A percentile compares a stretch with the other conserved stretches of the same genome.
Evolutionary conservation across 768 basidiomycete genomes (phyloP).

Genomic region (Naganishia onofrii): DNA sequence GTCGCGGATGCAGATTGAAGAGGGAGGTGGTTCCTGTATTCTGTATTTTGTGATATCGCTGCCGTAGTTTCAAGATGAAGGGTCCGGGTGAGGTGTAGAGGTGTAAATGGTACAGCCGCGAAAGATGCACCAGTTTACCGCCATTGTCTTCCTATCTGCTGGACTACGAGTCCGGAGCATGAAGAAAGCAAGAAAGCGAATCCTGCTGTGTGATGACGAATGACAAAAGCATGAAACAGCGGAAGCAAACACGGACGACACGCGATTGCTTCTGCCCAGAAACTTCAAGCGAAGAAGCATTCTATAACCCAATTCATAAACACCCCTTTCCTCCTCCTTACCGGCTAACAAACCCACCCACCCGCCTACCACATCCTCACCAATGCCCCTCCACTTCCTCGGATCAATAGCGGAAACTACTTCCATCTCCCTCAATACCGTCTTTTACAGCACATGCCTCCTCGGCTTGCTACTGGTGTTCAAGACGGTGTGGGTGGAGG

Average conservation of each 20-base stretch:
- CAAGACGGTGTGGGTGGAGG: conserved; percentile 38
- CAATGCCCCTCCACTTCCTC: conserved; percentile 38
- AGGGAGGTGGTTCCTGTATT: too few species aligned
- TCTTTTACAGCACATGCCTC: conserved; percentile 4
- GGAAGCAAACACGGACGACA: neutral
- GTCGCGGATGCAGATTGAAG: neutral
- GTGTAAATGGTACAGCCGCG: too few species aligned
- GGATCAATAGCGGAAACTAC: conserved; percentile 28
- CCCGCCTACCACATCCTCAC: too few species aligned
- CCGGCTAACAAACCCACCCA: too few species aligned
- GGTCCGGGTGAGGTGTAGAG: too few species aligned
- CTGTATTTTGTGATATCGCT: too few species aligned
- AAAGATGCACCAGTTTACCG: too few species aligned
- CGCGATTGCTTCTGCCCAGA: neutral
- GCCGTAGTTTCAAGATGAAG: too few species aligned
- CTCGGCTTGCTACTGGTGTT: neutral
- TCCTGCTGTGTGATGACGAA: neutral
- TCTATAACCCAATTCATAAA: neutral
- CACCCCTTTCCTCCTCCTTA: neutral
- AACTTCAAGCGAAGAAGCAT: too few species aligned
- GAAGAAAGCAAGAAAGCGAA: too few species aligned
- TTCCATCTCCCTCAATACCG: conserved; percentile 1
- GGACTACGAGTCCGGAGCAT: too few species aligned
- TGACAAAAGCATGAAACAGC: neutral
- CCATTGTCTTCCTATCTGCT: too few species aligned